Base-by-base conservation (phyloP, 2,329 filamentous ascomycete species). In the Aspergillus udagawae region DNA sequence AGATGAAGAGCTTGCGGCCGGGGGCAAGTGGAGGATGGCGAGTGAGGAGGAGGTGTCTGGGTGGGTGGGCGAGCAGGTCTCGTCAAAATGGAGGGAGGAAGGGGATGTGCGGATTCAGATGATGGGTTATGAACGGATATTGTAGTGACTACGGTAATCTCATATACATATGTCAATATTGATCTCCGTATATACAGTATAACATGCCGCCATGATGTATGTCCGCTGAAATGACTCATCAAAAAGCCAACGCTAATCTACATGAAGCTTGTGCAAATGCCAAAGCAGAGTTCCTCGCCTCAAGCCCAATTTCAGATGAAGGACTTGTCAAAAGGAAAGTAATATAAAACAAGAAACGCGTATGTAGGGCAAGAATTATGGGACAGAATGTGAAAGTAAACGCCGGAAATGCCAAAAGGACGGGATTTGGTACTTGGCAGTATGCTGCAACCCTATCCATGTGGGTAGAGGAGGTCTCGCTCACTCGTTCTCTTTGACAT, bases 401-500 rank as follows among this genome's bases (percentile, higher is more conserved):
- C 44, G 21, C 44, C 44, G 21, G 20, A 12, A 27, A 47, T 25
- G 44, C 44, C 2, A 47, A 25, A 14, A 47, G 21, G 42, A 23
- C 9, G 21, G 20, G 12, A 10, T 21, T 25, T 25, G 23, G n/a
- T 25, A 47, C n/a, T 4, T 21, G 20, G 41, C 41, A 44, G 41
- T 10, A 21, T 20, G 14, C 17, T 21, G 8, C 20, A 42, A 42
- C 3, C 41, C 17, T 10, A n/a, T 44, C 41, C n/a, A 23, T 44
- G 8, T 44, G 21, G 21, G 41, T 21, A 9, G 42, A 14, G 21
- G 42, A 23, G 5, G 8, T 20, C 32, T 21, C n/a, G 21, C 21
- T 57, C 41, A 65, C 45, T 94, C 90, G 49, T 92, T 77, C 69
- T 95, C 89, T 64, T 92, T 91, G 75, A 96, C 88, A 71, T 96